These are phyloP conservation scores for Phytopythium aichiense DNA, from an alignment of 352 stramenopile species.

Conservation along the genomic window DNA sequence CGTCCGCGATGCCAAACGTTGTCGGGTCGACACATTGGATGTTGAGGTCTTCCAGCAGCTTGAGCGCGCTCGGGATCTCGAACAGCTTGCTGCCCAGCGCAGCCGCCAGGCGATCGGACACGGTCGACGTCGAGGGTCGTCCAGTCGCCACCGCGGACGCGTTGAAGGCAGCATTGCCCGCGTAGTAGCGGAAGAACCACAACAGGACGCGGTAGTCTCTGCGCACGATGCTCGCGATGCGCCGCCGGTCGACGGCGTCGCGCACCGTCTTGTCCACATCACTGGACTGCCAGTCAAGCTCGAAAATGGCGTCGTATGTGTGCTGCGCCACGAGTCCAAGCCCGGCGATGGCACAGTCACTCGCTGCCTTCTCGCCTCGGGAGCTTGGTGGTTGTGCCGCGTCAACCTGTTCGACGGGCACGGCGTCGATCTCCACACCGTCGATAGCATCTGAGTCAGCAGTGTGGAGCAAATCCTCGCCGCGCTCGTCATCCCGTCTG, in stretches of 20 bases:
- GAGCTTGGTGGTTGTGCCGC: not conserved
- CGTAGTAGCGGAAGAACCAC: conserved; percentile 61
- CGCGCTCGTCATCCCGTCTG: conserved; percentile 1
- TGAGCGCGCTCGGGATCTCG: conserved; percentile 41
- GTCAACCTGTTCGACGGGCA: not conserved
- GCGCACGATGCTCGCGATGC: conserved; percentile 38
- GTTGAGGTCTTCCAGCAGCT: conserved; percentile 60
- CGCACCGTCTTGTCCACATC: conserved; percentile 52
- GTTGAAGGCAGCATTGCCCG: conserved; percentile 17
- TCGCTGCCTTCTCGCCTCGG: not conserved
- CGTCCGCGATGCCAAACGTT: conserved; percentile 44
- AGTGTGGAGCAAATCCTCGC: not conserved
- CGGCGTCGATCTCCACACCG: not conserved
- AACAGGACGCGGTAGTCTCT: conserved; percentile 54
- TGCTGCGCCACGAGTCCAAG: conserved; percentile 19
- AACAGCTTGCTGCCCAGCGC: conserved; percentile 27
- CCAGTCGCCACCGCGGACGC: not conserved
- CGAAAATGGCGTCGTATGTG: conserved; percentile 45
- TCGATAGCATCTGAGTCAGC: not conserved
- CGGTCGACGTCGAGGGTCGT: conserved; percentile 7
- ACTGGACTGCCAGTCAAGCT: conserved; percentile 42
- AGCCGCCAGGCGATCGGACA: conserved; percentile 3
- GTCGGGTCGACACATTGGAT: conserved; percentile 39
- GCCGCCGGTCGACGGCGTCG: conserved; percentile 61
- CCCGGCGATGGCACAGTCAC: conserved; percentile 10